These are phyloP conservation scores for Thermothielavioides terrestris DNA, from an alignment of 495 filamentous ascomycete species.

Conservation along the genomic window DNA sequence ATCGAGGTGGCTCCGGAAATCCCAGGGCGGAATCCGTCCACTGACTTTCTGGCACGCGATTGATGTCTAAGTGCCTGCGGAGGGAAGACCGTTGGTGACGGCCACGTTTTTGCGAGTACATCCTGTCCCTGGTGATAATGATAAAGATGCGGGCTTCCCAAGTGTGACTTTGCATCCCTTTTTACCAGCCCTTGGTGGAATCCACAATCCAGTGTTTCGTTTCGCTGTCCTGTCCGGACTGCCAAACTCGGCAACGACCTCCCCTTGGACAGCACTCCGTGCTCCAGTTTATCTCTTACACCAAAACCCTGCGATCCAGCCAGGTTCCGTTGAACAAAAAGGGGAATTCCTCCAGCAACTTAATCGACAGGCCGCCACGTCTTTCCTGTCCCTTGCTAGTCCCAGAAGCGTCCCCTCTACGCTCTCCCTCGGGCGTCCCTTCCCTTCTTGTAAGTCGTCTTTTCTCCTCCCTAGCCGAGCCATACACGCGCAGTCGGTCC, in stretches of 20 bases:
- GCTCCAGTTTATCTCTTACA: constrained; percentile 19
- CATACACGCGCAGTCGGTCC: too few species aligned
- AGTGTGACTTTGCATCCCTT: constrained; percentile 2
- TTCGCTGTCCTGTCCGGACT: background rate
- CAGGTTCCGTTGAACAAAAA: constrained; percentile 7
- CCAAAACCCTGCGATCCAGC: constrained; percentile 4
- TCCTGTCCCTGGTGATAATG: background rate
- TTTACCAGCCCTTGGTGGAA: constrained; percentile 3
- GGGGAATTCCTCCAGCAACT: background rate
- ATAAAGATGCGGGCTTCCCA: constrained; percentile 11
- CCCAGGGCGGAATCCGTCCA: constrained; percentile 9
- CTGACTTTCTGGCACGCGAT: constrained; percentile 15
- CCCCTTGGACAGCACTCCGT: constrained; percentile 17
- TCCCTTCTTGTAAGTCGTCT: background rate
- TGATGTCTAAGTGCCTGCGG: constrained; percentile 12
- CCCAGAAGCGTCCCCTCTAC: background rate
- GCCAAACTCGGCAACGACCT: constrained; percentile 18
- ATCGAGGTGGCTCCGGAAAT: constrained; percentile 14
- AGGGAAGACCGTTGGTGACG: constrained; percentile 3
- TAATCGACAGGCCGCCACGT: background rate
- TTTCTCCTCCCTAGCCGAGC: background rate
- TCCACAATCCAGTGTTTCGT: constrained; percentile 3
- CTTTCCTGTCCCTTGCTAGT: background rate
- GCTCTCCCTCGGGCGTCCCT: background rate
- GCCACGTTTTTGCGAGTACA: constrained; percentile 4